Conservation (phyloP, 768 basidiomycete species). For the Mycena indigotica region DNA sequence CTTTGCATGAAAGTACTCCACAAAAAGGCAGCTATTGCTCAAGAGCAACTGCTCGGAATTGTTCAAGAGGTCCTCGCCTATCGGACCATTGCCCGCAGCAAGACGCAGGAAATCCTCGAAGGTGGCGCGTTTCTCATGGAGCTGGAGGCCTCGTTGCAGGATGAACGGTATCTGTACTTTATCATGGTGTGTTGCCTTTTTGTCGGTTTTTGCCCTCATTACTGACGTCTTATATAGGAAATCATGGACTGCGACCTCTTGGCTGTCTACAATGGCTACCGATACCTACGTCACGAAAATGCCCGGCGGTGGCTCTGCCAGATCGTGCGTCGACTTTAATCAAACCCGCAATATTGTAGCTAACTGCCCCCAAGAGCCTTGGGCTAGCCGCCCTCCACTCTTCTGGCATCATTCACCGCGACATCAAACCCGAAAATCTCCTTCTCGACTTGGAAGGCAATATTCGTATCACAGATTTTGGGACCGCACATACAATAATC, state of each 20-base stretch:
- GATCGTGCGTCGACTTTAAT: constrained; percentile 30
- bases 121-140: constrained; percentile 42
- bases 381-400: constrained; percentile 51
- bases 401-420: constrained; percentile 67
- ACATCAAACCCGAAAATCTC: constrained; percentile 72
- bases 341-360: background rate
- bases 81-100: constrained; percentile 32
- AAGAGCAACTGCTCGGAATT: constrained; percentile 21
- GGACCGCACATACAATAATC: constrained; percentile 31
- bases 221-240: constrained; percentile 30
- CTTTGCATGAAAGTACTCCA: constrained; percentile 43
- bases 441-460: constrained; percentile 50
- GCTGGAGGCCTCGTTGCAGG: constrained; percentile 39
- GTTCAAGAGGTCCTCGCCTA: constrained; percentile 38
- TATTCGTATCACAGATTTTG: constrained; percentile 46
- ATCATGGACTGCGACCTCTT: constrained; percentile 42
- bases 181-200: constrained; percentile 38
- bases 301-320: constrained; percentile 44
- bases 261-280: constrained; percentile 29
- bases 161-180: constrained; percentile 33
- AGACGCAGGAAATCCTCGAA: constrained; percentile 7
- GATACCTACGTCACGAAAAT: constrained; percentile 28
- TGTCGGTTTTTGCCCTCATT: background rate
- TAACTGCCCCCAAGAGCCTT: constrained; percentile 32
- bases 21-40: constrained; percentile 21